Evolutionary conservation across 2,329 filamentous ascomycete genomes (phyloP), one percentile per base, ranked within the genome.

Genomic region (Nemania bipapillata): DNA sequence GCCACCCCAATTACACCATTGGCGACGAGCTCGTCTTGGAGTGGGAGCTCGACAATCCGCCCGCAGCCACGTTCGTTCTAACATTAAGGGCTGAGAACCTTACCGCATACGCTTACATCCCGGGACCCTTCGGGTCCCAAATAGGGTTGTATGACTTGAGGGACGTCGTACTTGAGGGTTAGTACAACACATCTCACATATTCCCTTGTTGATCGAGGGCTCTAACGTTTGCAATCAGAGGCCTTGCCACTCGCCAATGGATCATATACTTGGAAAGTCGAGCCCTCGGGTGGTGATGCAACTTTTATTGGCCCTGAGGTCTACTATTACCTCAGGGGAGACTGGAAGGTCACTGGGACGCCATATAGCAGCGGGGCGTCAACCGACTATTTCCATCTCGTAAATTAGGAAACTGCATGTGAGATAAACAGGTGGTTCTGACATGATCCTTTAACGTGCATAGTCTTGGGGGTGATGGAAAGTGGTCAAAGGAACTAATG

Each of bases 141-240:
- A 50, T 50, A 50, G 47, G 47, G 47, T 15, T 50, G 47, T 50
- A 50, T 26, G 47, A 50, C 20, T 50, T 50, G 47, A 50, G 47
- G 47, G 47, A 50, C 47, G 47, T 50, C 47, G 47, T 50, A 6
- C 47, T 50, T 26, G 47, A 50, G 47, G 22, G 47, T 50, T 5
- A 50, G 47, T 50, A 3, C n/a, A 50, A 26, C 47, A 20, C 6
- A 50, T 50, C 47, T 50, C 22, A 17, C 47, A 50, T n/a, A 50
- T 26, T 24, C 22, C 26, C 3, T 28, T 50, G 24, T 24, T 50
- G 8, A 11, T 35, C 11, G 11, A 6, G 11, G 11, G 32, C 11
- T 35, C 24, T 50, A 15, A 50, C 47, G 8, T 26, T 50, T 26
- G 47, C 47, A 15, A 24, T 50, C 47, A 50, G 47, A 50, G 47